These are phyloP conservation scores for Solanum sitiens DNA, from an alignment of 257 asterid species.

Conservation along the genomic window DNA sequence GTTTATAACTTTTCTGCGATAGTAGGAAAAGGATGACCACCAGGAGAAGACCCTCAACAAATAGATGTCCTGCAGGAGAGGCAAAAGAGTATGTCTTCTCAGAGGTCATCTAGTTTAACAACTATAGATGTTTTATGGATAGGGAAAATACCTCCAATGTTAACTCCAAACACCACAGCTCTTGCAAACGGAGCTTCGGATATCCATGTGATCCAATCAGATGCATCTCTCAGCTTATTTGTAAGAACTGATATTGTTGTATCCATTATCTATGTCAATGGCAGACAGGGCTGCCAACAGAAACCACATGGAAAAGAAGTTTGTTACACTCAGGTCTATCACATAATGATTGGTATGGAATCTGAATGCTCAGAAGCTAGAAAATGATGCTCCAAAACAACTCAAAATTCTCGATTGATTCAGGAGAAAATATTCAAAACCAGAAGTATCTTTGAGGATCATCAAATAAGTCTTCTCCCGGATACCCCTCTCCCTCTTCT, in stretches of 20 bases:
- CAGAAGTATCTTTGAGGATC: neutral
- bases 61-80: slow-evolving; percentile 67
- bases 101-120: neutral
- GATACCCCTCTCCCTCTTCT: neutral
- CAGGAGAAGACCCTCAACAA: slow-evolving; percentile 85
- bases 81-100: neutral
- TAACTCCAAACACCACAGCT: slow-evolving; percentile 87
- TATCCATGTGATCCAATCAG: slow-evolving; percentile 59
- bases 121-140: neutral
- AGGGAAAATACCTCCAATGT: slow-evolving; percentile 54
- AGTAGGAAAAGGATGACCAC: slow-evolving; percentile 78
- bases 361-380: neutral
- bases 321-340: neutral
- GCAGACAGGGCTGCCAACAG: neutral
- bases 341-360: neutral
- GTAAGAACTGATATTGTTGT: slow-evolving; percentile 25
- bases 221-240: slow-evolving; percentile 40
- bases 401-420: neutral
- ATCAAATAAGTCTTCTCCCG: neutral
- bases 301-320: neutral
- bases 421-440: neutral
- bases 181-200: slow-evolving; percentile 68
- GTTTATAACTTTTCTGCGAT: slow-evolving; percentile 86
- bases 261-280: slow-evolving; percentile 21
- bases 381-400: neutral